Percentiles rank a stretch among this genome's conserved stretches.
phyloP scores from a whole-genome alignment of 2,329 filamentous ascomycete species.

The Aspergillus sp. region DNA sequence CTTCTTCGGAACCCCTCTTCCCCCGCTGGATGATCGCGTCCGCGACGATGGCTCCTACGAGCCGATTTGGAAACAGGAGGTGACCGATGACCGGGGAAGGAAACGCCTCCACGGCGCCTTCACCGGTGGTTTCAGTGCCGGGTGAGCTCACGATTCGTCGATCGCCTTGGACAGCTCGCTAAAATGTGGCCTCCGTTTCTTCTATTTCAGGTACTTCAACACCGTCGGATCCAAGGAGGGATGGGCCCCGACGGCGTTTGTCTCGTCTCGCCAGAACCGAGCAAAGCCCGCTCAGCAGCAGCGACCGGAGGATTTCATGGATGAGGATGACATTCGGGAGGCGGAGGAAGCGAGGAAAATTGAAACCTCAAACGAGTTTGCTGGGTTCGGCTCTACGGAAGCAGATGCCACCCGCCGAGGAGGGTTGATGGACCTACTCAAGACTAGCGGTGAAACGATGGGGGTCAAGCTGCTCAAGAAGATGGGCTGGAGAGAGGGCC shows the following conservation, averaged over 20 bases:
- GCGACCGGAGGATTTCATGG: constrained; percentile 91
- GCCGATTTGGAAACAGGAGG: constrained; percentile 97
- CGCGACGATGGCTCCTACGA: constrained; percentile 91
- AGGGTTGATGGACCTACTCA: constrained; percentile 70
- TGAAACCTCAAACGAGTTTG: constrained; percentile 71
- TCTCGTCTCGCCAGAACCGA: constrained; percentile 81
- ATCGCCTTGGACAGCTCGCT: constrained; percentile 31
- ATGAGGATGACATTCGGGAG: constrained; percentile 90
- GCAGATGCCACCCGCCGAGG: constrained; percentile 54
- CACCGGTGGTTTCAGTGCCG: constrained; percentile 93
- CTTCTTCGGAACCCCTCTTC: constrained; percentile 80
- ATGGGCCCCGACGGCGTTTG: constrained; percentile 89
- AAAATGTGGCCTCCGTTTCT: constrained; percentile 27
- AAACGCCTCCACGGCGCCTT: constrained; percentile 95
- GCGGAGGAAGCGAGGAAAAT: constrained; percentile 74
- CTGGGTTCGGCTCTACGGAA: constrained; percentile 69
- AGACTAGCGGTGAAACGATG: constrained; percentile 75
- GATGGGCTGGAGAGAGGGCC: constrained; percentile 96
- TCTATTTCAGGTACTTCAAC: constrained; percentile 77
- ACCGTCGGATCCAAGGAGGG: constrained; percentile 98
- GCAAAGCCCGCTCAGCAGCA: constrained; percentile 66
- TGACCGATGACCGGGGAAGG: constrained; percentile 85
- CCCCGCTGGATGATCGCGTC: constrained; percentile 69
- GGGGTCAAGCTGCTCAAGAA: constrained; percentile 79
- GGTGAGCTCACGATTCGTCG: constrained; percentile 58